These are phyloP conservation scores for Tetrapisispora phaffii DNA, from an alignment of 805 yeast species.

Conservation along the genomic window DNA sequence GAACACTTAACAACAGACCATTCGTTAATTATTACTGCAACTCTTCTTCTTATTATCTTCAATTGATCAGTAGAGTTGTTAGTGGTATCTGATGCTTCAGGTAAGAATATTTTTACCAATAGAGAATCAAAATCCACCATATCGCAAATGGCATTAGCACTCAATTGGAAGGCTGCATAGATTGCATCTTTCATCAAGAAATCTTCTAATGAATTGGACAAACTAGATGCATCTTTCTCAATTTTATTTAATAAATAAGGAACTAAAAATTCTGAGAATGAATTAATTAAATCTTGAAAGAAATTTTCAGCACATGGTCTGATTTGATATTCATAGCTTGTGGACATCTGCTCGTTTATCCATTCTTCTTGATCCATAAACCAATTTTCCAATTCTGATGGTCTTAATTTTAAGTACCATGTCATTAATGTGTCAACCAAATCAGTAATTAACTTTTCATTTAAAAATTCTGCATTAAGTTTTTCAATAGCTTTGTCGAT, in stretches of 20 bases:
- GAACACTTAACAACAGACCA: conserved; percentile 69
- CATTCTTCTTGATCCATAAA: conserved; percentile 83
- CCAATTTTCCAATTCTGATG: conserved; percentile 77
- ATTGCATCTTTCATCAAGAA: conserved; percentile 69
- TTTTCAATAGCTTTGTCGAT: conserved; percentile 45
- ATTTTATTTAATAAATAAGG: conserved; percentile 54
- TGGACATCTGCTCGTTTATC: conserved; percentile 68
- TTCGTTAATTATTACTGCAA: conserved; percentile 65
- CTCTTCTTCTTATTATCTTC: conserved; percentile 63
- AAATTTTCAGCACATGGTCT: conserved; percentile 82
- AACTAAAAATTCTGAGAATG: conserved; percentile 47
- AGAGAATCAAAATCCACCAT: conserved; percentile 60
- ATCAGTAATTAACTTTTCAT: conserved; percentile 43
- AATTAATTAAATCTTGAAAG: conserved; percentile 60
- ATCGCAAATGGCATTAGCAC: conserved; percentile 55
- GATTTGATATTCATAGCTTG: conserved; percentile 74
- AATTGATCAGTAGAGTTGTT: conserved; percentile 39
- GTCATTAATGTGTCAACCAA: conserved; percentile 58
- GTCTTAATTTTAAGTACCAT: conserved; percentile 65
- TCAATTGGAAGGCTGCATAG: conserved; percentile 72
- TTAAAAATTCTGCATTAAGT: conserved; percentile 47
- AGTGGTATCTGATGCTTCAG: conserved; percentile 35
- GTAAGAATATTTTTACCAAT: conserved; percentile 52
- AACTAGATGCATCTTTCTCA: conserved; percentile 30
- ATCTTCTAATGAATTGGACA: conserved; percentile 32